Evolutionary conservation across 2,329 filamentous ascomycete genomes (phyloP).

Genomic region (Chaetomium sp.): DNA sequence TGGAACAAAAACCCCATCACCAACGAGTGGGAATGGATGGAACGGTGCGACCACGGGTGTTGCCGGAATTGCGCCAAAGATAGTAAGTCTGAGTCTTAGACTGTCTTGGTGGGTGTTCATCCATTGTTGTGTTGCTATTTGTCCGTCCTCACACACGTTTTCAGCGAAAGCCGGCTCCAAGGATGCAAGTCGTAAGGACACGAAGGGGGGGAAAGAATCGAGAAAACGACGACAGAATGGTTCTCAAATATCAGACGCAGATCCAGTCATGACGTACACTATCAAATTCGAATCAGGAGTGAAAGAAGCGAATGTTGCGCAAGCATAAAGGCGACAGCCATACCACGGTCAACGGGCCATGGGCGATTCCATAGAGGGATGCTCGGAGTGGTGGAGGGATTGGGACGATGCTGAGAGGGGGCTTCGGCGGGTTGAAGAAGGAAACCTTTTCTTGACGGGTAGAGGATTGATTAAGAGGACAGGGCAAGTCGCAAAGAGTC

Average conservation of each 20-base stretch:
- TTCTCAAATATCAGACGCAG: neutral
- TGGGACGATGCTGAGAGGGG: no score
- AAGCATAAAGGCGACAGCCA: no score
- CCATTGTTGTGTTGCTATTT: slow-evolving; percentile 3
- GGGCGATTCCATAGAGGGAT: no score
- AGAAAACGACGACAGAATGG: slow-evolving; percentile 7
- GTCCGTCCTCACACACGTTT: neutral
- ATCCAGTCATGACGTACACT: slow-evolving; percentile 20
- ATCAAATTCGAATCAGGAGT: slow-evolving; percentile 28
- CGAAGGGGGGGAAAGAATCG: slow-evolving; percentile 12
- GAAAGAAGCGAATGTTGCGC: slow-evolving; percentile 11
- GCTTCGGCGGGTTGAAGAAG: no score
- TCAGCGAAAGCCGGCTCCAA: slow-evolving; percentile 3
- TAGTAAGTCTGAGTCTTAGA: slow-evolving; percentile 28
- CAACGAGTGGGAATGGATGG: slow-evolving; percentile 31
- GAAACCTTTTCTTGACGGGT: no score
- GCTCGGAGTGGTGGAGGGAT: no score
- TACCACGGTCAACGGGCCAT: no score
- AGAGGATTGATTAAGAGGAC: no score
- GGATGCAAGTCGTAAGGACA: slow-evolving; percentile 6
- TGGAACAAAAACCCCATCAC: slow-evolving; percentile 29
- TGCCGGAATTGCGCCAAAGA: slow-evolving; percentile 43
- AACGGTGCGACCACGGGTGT: slow-evolving; percentile 47
- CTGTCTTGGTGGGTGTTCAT: neutral
- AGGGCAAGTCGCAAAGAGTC: no score